Percentiles rank a stretch among this genome's conserved stretches.
phyloP scores from a whole-genome alignment of 306 rosid species.

The Cyamopsis tetragonoloba region DNA sequence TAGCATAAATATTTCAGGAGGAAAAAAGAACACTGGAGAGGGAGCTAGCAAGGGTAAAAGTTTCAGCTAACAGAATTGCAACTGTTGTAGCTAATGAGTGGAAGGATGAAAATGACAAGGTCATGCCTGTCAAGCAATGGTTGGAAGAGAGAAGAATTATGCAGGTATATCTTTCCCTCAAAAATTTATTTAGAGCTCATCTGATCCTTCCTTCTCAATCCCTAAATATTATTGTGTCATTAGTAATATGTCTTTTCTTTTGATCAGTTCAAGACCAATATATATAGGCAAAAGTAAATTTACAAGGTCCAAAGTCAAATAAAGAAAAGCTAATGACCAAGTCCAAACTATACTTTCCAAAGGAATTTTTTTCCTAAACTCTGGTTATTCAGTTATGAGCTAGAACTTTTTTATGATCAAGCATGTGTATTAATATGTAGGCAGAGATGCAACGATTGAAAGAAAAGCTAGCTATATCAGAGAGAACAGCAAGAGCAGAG shows the following conservation, averaged over 20 bases:
- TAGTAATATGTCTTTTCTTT: background rate
- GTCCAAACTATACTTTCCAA: background rate
- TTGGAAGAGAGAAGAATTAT: constrained; percentile 80
- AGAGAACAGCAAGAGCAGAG: constrained; percentile 94
- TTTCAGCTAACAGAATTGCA: constrained; percentile 84
- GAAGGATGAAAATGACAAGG: constrained; percentile 88
- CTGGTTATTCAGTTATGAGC: background rate
- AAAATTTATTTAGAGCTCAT: background rate
- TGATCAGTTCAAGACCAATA: background rate
- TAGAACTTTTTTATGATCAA: constrained; percentile 15
- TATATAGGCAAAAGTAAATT: background rate
- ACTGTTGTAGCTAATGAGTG: constrained; percentile 84
- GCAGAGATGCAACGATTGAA: constrained; percentile 88
- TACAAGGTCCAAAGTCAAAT: background rate
- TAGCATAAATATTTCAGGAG: constrained; percentile 53
- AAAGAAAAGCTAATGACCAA: background rate
- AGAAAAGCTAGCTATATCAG: constrained; percentile 75
- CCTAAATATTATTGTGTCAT: background rate
- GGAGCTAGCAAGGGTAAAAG: constrained; percentile 78
- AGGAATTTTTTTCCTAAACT: background rate
- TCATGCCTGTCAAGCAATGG: constrained; percentile 97
- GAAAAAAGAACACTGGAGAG: constrained; percentile 88
- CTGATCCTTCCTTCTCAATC: background rate
- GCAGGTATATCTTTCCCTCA: constrained; percentile 50
- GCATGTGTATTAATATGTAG: constrained; percentile 30